Conservation (phyloP, 768 basidiomycete species). For the Pseudohyphozyma bogoriensis region DNA sequence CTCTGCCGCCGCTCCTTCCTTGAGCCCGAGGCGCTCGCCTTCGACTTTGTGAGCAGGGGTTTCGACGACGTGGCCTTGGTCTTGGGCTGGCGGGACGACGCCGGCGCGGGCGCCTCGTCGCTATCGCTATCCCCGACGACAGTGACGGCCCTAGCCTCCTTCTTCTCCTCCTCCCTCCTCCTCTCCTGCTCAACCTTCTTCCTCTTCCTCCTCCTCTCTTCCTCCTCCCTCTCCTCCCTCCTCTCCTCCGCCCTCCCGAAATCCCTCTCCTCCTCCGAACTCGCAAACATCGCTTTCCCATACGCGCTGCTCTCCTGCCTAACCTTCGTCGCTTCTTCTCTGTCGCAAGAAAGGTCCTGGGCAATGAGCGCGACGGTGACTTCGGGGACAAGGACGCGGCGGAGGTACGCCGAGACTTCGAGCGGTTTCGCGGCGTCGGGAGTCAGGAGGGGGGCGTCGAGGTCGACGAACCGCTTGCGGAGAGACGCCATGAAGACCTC, state of each 20-base stretch:
- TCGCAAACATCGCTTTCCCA: conserved; percentile 56
- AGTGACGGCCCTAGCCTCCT: conserved; percentile 41
- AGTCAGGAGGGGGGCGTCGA: conserved; percentile 46
- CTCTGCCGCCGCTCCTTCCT: background rate
- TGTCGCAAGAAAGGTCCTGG: conserved; percentile 49
- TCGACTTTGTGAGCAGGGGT: no score
- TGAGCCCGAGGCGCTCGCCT: no score
- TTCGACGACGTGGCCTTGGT: no score
- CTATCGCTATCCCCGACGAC: conserved; percentile 19
- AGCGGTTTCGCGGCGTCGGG: conserved; percentile 46
- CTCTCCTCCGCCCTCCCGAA: conserved; percentile 9
- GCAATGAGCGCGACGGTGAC: conserved; percentile 70
- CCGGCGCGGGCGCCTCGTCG: no score
- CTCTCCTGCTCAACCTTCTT: background rate
- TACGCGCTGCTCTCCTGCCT: conserved; percentile 68
- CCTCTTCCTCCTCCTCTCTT: conserved; percentile 38
- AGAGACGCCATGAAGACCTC: conserved; percentile 69
- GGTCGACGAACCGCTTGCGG: conserved; percentile 54
- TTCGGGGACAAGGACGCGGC: conserved; percentile 82
- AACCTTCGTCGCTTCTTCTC: conserved; percentile 48
- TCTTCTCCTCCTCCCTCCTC: conserved; percentile 38
- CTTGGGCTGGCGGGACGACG: no score
- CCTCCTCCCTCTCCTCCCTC: conserved; percentile 40
- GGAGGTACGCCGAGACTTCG: conserved; percentile 62
- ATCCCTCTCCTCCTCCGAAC: background rate